A percentile compares a stretch with the other conserved stretches of the same genome.
These are phyloP conservation scores for Syzygium aromaticum DNA, from an alignment of 345 rosid genomes.

Conservation along the genomic window DNA sequence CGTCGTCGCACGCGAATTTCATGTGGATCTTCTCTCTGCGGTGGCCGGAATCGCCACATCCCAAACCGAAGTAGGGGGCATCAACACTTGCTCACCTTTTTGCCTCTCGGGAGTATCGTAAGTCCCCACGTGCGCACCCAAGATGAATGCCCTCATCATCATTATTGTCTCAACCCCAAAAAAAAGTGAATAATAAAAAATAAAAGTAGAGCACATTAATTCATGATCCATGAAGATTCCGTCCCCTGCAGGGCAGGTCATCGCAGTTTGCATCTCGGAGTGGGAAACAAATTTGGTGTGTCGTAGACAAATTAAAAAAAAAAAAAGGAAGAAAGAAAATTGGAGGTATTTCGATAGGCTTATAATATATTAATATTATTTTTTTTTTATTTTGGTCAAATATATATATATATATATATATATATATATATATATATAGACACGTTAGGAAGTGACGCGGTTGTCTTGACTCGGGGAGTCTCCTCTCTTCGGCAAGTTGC, in stretches of 20 bases:
- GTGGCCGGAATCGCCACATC: neutral
- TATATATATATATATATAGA: neutral
- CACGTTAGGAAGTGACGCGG: neutral
- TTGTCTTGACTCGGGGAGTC: neutral
- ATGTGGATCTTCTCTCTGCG: neutral
- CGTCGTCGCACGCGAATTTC: too few species aligned
- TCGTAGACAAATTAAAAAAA: neutral
- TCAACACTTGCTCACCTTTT: neutral
- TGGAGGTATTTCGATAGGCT: neutral
- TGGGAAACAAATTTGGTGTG: neutral
- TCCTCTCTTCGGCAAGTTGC: neutral
- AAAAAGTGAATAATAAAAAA: neutral
- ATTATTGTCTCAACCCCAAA: accelerated
- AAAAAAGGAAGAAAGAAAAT: neutral
- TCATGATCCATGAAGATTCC: neutral
- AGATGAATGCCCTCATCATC: neutral
- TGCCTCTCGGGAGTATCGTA: neutral
- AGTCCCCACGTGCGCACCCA: neutral
- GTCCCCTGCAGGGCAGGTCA: neutral
- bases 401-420: too few species aligned
- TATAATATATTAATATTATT: neutral
- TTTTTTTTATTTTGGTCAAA: too few species aligned
- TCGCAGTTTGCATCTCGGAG: neutral
- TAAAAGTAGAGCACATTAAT: neutral
- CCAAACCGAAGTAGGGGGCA: neutral